Percentiles rank a stretch among this genome's conserved stretches.
Conservation (phyloP, 2,329 filamentous ascomycete genomes). For the Amesomyces nigricolor region DNA sequence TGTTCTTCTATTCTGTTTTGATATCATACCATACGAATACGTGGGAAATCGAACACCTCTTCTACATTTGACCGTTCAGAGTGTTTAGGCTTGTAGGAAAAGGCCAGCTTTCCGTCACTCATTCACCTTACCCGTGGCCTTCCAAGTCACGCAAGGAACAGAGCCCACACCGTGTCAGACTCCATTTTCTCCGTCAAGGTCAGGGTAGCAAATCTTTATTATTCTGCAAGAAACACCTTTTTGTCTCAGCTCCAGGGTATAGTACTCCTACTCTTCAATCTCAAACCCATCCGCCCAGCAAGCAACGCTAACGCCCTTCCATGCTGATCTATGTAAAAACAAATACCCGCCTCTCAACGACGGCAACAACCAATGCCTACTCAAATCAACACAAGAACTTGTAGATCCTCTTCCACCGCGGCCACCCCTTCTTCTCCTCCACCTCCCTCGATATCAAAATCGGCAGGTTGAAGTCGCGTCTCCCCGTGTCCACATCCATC, state of each 20-base stretch:
- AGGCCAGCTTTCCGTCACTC: too few species aligned
- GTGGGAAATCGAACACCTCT: too few species aligned
- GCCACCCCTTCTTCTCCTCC: conserved; percentile 67
- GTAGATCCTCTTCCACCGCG: conserved; percentile 69
- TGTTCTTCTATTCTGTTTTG: not conserved
- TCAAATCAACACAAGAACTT: conserved; percentile 60
- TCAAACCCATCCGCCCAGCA: not conserved
- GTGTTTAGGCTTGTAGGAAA: too few species aligned
- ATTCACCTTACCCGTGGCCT: too few species aligned
- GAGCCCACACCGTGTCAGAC: too few species aligned
- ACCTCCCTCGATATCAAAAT: conserved; percentile 73
- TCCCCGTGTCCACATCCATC: conserved; percentile 83
- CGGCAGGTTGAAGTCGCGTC: conserved; percentile 76
- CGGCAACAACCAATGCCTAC: not conserved
- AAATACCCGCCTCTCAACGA: not conserved
- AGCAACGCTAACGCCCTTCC: too few species aligned
- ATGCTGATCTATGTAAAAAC: not conserved
- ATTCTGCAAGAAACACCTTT: too few species aligned
- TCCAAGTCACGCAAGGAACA: too few species aligned
- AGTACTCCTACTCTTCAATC: not conserved
- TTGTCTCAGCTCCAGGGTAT: too few species aligned
- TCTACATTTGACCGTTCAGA: too few species aligned
- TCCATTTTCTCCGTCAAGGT: too few species aligned
- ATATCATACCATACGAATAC: conserved; percentile 2
- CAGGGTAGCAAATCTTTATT: too few species aligned